Evolutionary conservation across 208 protist species (phyloP).

Genomic region (Trichomonas vaginalis): DNA sequence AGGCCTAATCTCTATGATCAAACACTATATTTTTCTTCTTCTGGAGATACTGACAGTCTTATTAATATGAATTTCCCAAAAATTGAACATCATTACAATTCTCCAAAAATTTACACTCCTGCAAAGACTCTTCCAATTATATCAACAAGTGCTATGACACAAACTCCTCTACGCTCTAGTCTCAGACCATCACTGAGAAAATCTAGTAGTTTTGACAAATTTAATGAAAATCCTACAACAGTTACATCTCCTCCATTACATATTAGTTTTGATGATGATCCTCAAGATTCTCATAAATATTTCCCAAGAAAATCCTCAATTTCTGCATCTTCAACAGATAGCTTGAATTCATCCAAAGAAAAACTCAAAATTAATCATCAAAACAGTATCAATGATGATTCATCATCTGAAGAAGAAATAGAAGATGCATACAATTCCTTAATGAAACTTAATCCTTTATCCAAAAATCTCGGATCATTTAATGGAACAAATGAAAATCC

Average conservation of each 20-base stretch:
- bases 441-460: neutral
- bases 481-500: no score
- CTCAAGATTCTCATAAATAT: neutral
- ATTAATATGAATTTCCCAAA: neutral
- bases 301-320: neutral
- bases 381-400: neutral
- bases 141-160: neutral
- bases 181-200: neutral
- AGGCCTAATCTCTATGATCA: neutral
- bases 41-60: neutral
- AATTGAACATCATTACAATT: neutral
- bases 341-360: neutral
- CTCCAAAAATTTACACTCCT: no score
- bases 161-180: neutral
- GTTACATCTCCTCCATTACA: neutral
- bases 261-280: neutral
- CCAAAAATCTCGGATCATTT: neutral
- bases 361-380: neutral
- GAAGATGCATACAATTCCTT: neutral
- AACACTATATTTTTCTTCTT: neutral
- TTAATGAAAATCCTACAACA: neutral
- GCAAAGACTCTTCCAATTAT: neutral
- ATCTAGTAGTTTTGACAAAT: neutral
- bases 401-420: neutral
- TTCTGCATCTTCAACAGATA: neutral